Evolutionary conservation across 176 grass and related monocot species (phyloP), one percentile per base, ranked within the genome.

Genomic region (Aegilops bicornis): DNA sequence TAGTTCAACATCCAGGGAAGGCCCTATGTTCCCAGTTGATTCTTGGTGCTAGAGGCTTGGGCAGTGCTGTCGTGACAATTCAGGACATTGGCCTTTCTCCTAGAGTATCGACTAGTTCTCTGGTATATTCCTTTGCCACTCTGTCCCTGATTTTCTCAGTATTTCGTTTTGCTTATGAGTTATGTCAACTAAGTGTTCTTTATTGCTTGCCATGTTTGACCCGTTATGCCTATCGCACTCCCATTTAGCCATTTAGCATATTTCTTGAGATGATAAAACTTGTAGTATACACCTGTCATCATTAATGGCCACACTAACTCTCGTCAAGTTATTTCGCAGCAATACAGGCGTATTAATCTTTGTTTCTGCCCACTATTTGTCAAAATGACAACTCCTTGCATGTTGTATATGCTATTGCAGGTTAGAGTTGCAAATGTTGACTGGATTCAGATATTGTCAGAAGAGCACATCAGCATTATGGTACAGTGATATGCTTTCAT

Each of bases 51-150:
- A 86, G 75, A 92, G 90, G 93, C 69, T 91, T 95, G 73, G 96
- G 96, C 78, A 77, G 61, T 88, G 90, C 91, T 84, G 68, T 76
- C 25, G 69, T 95, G 39, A 92, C 88, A 83, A 91, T 98, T 84
- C 90, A 91, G 82, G 96, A 98, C 83, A 82, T 92, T 91, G 96
- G 93, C 24, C 96, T 98, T 88, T 98, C 93, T 88, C 91, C 93
- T 76, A 87, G 83, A 73, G 90, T 90, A 68, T 78, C 78, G 50
- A 84, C 90, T 88, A 80, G 68, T 72, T 91, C 93, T 79, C 81
- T 91, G 93, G 96, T 98, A 98, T 68, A 15, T 81, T 86, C 7
- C 35, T 24, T 81, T 77, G 67, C 13, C 40, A 20, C 43, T 70
- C 72, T 13, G 75, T 84, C 78, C 78, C 42, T 3, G 3, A 71